Base-by-base conservation (phyloP, 2,329 filamentous ascomycete species). In the Chaetothyriales sp. region DNA sequence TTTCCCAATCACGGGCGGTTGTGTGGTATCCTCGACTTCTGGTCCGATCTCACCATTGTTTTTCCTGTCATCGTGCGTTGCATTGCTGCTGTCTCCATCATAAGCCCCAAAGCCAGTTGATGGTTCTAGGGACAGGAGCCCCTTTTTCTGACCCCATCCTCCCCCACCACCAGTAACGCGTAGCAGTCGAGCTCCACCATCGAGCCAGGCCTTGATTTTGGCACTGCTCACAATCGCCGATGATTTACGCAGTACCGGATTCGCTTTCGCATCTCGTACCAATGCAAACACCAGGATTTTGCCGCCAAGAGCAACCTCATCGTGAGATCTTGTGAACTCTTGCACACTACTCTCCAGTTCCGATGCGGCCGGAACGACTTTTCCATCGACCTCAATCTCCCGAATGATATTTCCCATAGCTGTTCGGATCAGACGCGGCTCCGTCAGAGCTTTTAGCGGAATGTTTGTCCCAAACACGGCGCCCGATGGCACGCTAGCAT, bases 141-240 rank as follows among this genome's bases (percentile, higher is more conserved):
- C 60, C 44, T 55, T 48, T 48, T 57, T 60, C 44, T 60, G 55
- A 6, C 60, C 60, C 60, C 60, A 62, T 18, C 60, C 60, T 22
- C 58, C 60, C 15, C 60, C 60, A 28, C 60, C 60, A 18, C 60
- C 57, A 4, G 60, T 61, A 10, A 62, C 60, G 50, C 54, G 52
- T 49, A 56, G 54, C 6, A 61, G 48, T 43, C 51, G 33, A 40
- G 33, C 33, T 40, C 33, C 33, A 5, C 33, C 33, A 40, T 40
- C 33, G 33, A 40, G 33, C 33, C 10, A 40, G 13, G 10, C 33
- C 33, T 40, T 40, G 33, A 40, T 40, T 40, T 40, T 40, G 33
- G 33, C 33, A 45, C 44, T 48, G 1, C 18, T 45, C 9, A 54
- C 13, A 46, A 37, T 54, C 43, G n/a, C 44, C 28, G 10, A 10